Evolutionary conservation across 805 yeast species (phyloP), one percentile per base, ranked within the genome.

Genomic region (Kodamaea laetipori): DNA sequence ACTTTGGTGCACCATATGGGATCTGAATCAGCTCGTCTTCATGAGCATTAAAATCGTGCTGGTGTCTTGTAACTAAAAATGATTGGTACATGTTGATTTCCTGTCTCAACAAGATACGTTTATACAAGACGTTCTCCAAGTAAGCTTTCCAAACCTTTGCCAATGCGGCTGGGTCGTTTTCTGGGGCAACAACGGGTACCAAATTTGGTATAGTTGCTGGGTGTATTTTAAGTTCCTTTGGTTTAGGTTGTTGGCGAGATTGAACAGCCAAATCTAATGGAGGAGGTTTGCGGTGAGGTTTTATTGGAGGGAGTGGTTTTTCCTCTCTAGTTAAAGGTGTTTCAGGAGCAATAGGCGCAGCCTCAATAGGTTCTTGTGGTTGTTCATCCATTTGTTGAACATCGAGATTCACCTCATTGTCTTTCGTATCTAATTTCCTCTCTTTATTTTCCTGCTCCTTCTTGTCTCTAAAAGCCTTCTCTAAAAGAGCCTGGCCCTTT

Each of bases 51-150:
- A 38, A 38, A 15, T 24, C 17, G 25, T 40, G 30, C 8, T 12
- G 25, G 43, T 34, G 45, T 21, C 17, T 37, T 2, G 25, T 12
- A 2, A 43, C 46, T 42, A 56, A 40, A 35, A 55, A 51, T 6
- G 51, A 33, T 47, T 67, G 71, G 58, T 61, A 71, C 39, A 60
- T 46, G 23, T 50, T 55, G 44, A 71, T 68, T 44, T 71, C 76
- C 47, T 69, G 74, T 34, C 75, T 55, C 39, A 71, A 55, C 44
- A 63, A 62, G 37, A 71, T 69, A 21, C 76, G 49, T 51, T 63
- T 67, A 23, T 56, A 54, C n/a, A 69, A 44, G 4, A 70, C 74
- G 36, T 57, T 53, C 36, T 54, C 39, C 40, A 71, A 60, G 48
- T 71, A 71, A 15, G 45, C 54, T 33, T 55, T 58, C 76, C 76